Conservation (phyloP, 2,329 filamentous ascomycete genomes). For the Cladosporium sp. region DNA sequence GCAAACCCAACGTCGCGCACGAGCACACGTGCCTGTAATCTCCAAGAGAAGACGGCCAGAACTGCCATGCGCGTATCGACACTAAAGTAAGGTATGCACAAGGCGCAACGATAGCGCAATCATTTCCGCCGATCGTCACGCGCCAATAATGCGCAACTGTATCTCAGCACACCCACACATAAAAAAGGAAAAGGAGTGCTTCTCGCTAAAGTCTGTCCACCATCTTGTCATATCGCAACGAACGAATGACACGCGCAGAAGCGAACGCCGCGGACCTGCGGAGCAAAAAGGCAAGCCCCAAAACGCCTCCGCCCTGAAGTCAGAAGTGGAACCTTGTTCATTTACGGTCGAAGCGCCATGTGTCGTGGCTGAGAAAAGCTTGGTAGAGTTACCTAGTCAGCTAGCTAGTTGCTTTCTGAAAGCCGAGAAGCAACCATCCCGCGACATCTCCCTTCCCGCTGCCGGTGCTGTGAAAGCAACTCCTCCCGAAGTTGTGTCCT, state of each 20-base stretch:
- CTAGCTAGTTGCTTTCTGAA: not conserved
- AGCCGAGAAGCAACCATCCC: conserved; percentile 6
- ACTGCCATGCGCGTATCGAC: not conserved
- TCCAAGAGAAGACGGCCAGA: not conserved
- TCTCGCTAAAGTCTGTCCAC: not conserved
- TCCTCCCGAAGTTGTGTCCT: not conserved
- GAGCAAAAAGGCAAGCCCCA: not conserved
- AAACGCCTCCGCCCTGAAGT: conserved; percentile 7
- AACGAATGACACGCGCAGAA: not conserved
- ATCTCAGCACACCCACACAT: not conserved
- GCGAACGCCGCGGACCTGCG: not conserved
- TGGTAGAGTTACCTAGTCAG: too few species aligned
- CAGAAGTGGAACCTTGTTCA: not conserved
- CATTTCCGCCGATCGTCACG: not conserved
- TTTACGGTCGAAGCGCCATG: not conserved
- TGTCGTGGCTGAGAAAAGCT: conserved; percentile 6
- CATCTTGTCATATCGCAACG: not conserved
- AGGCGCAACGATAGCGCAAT: conserved; percentile 1
- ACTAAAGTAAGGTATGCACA: not conserved
- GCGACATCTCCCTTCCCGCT: not conserved
- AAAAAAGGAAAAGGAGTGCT: not conserved
- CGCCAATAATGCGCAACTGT: not conserved
- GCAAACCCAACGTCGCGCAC: not conserved
- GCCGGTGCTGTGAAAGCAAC: not conserved
- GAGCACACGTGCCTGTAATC: not conserved